A percentile compares a stretch with the other conserved stretches of the same genome.
phyloP scores from a whole-genome alignment of 2,329 filamentous ascomycete genomes.

The Pseudophaeomoniella oleicola region DNA sequence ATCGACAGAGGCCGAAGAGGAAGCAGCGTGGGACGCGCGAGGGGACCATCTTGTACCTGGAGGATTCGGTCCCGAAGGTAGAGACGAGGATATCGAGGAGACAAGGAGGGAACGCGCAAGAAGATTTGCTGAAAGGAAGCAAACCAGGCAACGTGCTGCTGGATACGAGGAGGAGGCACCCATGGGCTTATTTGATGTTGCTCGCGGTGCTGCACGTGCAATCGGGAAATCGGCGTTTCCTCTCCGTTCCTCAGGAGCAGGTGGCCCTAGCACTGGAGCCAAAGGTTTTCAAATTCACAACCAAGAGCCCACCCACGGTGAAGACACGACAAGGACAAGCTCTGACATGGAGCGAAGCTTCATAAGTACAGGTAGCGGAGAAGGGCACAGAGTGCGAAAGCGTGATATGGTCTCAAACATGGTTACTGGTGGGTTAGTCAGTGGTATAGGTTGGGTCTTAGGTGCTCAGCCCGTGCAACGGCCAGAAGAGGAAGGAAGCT shows the following conservation, averaged over 20 bases:
- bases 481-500: not conserved
- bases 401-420: conserved; percentile 46
- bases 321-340: not conserved
- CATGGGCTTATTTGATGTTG: conserved; percentile 37
- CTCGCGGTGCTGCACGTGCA: conserved; percentile 32
- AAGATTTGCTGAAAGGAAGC: conserved; percentile 14
- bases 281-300: not conserved
- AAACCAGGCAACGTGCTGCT: not conserved
- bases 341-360: not conserved
- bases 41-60: conserved; percentile 32
- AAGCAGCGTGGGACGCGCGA: conserved; percentile 41
- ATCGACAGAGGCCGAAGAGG: conserved; percentile 38
- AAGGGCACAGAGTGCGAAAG: conserved; percentile 26
- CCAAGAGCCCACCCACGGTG: conserved; percentile 1
- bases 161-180: conserved; percentile 28
- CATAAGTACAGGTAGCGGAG: conserved; percentile 6
- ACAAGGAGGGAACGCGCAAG: conserved; percentile 24
- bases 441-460: conserved; percentile 50
- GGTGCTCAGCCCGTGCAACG: conserved; percentile 31
- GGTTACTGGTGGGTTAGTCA: conserved; percentile 47
- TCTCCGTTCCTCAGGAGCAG: conserved; percentile 12
- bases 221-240: conserved; percentile 31
- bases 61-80: conserved; percentile 27
- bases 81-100: conserved; percentile 29
- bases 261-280: not conserved